These are phyloP conservation scores for Strobilomyces dryophilus DNA, from an alignment of 768 basidiomycete genomes.

Conservation along the genomic window DNA sequence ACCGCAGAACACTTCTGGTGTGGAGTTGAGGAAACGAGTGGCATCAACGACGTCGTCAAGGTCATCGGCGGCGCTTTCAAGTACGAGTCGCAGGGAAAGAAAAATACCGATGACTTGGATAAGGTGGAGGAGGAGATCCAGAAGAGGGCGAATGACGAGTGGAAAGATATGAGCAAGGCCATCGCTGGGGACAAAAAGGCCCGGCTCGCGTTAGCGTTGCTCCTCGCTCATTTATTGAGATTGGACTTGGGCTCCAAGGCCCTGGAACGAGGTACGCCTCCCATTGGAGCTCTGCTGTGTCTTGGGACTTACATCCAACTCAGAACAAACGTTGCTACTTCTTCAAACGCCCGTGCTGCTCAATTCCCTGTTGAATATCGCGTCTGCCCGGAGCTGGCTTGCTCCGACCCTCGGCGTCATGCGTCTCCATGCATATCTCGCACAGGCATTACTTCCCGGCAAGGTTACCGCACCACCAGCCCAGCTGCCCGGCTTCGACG, in stretches of 20 bases:
- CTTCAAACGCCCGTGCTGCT: slow-evolving; percentile 70
- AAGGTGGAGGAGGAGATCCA: slow-evolving; percentile 50
- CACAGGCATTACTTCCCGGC: slow-evolving; percentile 75
- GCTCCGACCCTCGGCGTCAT: slow-evolving; percentile 71
- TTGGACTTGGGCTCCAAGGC: slow-evolving; percentile 46
- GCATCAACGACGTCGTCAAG: slow-evolving; percentile 65
- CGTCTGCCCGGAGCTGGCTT: slow-evolving; percentile 87
- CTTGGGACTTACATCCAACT: not conserved
- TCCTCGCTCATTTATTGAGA: slow-evolving; percentile 85
- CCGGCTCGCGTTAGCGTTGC: slow-evolving; percentile 57
- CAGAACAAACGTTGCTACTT: slow-evolving; percentile 71
- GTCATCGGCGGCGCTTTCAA: slow-evolving; percentile 64
- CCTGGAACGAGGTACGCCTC: slow-evolving; percentile 59
- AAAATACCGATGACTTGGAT: slow-evolving; percentile 38
- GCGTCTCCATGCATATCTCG: slow-evolving; percentile 77
- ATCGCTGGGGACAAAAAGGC: slow-evolving; percentile 35
- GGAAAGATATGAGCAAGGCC: slow-evolving; percentile 47
- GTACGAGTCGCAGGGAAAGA: slow-evolving; percentile 44
- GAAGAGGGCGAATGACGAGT: slow-evolving; percentile 46
- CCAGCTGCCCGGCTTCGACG: slow-evolving; percentile 74
- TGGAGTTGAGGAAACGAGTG: slow-evolving; percentile 72
- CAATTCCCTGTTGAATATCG: slow-evolving; percentile 77
- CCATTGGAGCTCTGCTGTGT: not conserved
- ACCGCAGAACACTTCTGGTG: slow-evolving; percentile 91
- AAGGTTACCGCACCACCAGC: slow-evolving; percentile 45